phyloP scores from a whole-genome alignment of 306 rosid species.

The Quercus rubra region DNA sequence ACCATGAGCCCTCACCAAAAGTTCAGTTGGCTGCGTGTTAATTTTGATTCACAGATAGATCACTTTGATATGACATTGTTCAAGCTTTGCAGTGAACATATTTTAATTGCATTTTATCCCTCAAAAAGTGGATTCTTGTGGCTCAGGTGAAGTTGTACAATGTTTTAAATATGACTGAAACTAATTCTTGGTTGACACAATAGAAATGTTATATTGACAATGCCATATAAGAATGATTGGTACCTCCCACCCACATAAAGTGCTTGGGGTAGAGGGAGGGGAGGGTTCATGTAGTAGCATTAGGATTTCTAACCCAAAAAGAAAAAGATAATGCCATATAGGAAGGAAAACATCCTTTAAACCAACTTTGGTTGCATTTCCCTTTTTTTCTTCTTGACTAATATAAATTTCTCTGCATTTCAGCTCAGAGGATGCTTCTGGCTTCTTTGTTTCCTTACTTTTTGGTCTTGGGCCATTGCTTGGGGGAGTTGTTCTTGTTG shows the following conservation, averaged over 20 bases:
- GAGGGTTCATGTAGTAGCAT: too few species aligned
- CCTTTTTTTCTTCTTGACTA: neutral
- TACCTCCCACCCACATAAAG: too few species aligned
- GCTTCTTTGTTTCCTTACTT: slow-evolving; percentile 92
- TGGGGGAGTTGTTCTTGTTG: slow-evolving; percentile 75
- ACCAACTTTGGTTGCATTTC: neutral
- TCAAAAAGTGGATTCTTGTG: neutral
- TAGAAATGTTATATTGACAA: neutral
- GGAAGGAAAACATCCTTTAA: neutral
- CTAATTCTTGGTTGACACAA: neutral
- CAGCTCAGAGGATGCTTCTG: slow-evolving; percentile 97
- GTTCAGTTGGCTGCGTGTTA: neutral
- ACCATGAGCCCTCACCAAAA: too few species aligned
- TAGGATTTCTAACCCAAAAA: too few species aligned
- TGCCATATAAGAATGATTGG: neutral
- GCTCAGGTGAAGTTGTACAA: neutral
- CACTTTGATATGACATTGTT: neutral
- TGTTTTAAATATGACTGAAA: neutral
- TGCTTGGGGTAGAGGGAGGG: too few species aligned
- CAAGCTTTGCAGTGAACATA: neutral
- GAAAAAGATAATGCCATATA: neutral
- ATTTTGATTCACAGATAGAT: neutral
- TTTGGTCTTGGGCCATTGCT: slow-evolving; percentile 96
- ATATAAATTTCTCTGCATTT: slow-evolving; percentile 19
- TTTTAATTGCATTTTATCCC: neutral